phyloP scores from a whole-genome alignment of 1,284 basidiomycete genomes.

The Moesziomyces sp. region DNA sequence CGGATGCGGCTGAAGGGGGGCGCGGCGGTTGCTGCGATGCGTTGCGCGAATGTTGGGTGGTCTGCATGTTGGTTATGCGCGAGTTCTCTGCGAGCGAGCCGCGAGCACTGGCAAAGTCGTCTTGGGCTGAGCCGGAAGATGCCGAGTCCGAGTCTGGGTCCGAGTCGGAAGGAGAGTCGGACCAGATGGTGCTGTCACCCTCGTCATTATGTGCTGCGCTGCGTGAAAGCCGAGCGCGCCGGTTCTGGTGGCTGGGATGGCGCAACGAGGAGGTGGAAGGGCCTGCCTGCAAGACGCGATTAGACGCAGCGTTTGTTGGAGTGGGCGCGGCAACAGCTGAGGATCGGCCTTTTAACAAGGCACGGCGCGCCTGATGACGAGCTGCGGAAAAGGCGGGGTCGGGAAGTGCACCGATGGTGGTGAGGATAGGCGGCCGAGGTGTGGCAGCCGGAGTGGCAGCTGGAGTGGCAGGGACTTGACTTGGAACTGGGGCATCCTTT shows the following conservation, averaged over 20 bases:
- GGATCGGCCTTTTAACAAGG: constrained; percentile 24
- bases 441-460: constrained; percentile 12
- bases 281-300: constrained; percentile 18
- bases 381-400: constrained; percentile 44
- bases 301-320: neutral
- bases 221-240: constrained; percentile 10
- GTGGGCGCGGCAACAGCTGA: constrained; percentile 17
- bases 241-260: constrained; percentile 33
- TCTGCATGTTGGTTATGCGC: constrained; percentile 36
- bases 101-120: constrained; percentile 45
- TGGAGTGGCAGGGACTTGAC: constrained; percentile 9
- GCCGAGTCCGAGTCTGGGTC: constrained; percentile 24
- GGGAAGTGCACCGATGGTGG: constrained; percentile 11
- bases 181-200: constrained; percentile 42
- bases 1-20: constrained; percentile 21
- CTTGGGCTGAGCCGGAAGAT: constrained; percentile 24
- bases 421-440: constrained; percentile 5
- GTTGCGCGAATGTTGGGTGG: constrained; percentile 18
- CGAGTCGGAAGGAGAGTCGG: constrained; percentile 31
- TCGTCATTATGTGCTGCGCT: constrained; percentile 28
- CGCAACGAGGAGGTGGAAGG: constrained; percentile 44
- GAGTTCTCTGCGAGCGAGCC: constrained; percentile 39
- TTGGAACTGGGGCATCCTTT: neutral
- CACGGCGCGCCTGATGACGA: constrained; percentile 41
- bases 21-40: constrained; percentile 11